Evolutionary conservation across 164 flowering plant genomes (phyloP).

Genomic region (Platanus orientalis): DNA sequence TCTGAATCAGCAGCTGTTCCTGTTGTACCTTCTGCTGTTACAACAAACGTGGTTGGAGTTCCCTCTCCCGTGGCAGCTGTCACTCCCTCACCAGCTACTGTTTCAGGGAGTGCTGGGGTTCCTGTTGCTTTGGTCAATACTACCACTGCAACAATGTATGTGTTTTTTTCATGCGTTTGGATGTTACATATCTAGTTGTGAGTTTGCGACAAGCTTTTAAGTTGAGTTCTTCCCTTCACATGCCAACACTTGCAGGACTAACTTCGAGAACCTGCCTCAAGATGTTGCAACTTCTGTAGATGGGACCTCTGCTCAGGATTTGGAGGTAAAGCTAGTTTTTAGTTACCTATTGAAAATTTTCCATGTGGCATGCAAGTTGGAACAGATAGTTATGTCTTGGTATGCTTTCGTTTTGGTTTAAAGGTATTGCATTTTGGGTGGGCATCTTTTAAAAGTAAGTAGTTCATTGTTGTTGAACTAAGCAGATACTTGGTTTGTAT

Average conservation of each 20-base stretch:
- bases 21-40: conserved; percentile 22
- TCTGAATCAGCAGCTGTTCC: conserved; percentile 34
- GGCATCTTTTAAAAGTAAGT: too few species aligned
- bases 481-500: too few species aligned
- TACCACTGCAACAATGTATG: conserved; percentile 13
- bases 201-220: background rate
- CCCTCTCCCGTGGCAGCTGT: conserved; percentile 15
- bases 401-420: too few species aligned
- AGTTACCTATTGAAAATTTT: too few species aligned
- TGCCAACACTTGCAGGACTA: conserved; percentile 24
- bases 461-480: too few species aligned
- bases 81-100: conserved; percentile 17
- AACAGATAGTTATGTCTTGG: too few species aligned
- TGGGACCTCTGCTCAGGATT: conserved; percentile 59
- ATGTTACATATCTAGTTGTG: conserved; percentile 1
- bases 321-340: conserved; percentile 52
- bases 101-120: conserved; percentile 24
- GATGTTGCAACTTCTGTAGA: conserved; percentile 32
- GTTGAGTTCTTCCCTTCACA: background rate
- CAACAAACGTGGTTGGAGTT: conserved; percentile 24
- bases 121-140: conserved; percentile 23
- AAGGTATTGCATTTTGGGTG: too few species aligned
- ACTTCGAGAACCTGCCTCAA: conserved; percentile 29
- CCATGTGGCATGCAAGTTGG: too few species aligned
- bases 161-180: background rate